Conservation (phyloP, 352 stramenopile species). For the Globisporangium polare region DNA sequence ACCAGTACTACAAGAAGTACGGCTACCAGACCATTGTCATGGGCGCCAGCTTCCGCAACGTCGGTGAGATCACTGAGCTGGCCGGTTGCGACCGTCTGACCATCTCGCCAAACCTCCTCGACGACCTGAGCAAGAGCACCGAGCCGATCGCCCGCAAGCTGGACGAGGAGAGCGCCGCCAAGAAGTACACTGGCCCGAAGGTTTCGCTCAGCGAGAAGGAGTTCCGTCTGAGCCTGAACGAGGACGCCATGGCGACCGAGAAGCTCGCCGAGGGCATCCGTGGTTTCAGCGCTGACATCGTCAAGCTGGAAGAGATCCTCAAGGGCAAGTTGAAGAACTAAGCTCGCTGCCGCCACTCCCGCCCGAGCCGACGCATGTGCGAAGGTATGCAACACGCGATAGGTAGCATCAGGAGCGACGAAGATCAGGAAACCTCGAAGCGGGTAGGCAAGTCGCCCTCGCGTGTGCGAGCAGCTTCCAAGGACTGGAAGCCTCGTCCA, state of each 20-base stretch:
- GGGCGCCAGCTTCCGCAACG: slow-evolving; percentile 94
- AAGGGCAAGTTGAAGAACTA: slow-evolving; percentile 91
- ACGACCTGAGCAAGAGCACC: slow-evolving; percentile 86
- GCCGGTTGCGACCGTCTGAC: slow-evolving; percentile 97
- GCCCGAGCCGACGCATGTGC: background rate
- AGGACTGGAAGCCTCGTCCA: too few relatives aligned
- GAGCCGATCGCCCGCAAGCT: slow-evolving; percentile 83
- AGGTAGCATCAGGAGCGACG: slow-evolving; percentile 3
- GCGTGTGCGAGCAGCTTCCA: background rate
- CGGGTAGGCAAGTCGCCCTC: background rate
- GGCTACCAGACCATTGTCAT: slow-evolving; percentile 95
- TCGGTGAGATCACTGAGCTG: slow-evolving; percentile 96
- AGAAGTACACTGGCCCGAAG: slow-evolving; percentile 74
- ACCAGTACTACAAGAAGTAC: slow-evolving; percentile 99
- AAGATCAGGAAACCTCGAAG: slow-evolving; percentile 2
- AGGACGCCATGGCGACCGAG: slow-evolving; percentile 96
- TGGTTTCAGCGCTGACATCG: slow-evolving; percentile 95
- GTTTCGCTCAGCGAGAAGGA: slow-evolving; percentile 90
- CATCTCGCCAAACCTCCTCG: slow-evolving; percentile 94
- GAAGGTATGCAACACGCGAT: slow-evolving; percentile 12
- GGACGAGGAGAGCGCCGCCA: slow-evolving; percentile 58
- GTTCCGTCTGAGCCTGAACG: slow-evolving; percentile 98
- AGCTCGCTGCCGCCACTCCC: slow-evolving; percentile 13
- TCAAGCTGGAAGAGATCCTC: slow-evolving; percentile 98
- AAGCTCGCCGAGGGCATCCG: slow-evolving; percentile 98